Conservation (phyloP, 257 asterid species). For the Linderniella brevidens region DNA sequence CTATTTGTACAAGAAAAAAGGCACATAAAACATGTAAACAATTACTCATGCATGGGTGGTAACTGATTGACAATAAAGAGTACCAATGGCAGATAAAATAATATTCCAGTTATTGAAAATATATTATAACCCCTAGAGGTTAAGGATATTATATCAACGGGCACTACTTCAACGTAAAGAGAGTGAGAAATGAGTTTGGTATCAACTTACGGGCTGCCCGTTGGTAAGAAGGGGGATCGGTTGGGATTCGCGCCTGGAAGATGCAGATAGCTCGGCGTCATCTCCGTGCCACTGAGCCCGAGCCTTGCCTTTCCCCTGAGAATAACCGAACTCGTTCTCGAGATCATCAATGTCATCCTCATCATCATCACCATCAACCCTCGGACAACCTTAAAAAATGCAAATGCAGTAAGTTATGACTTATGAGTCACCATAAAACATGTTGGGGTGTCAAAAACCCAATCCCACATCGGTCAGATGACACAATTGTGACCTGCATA, state of each 20-base stretch:
- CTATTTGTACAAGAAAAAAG: constrained; percentile 14
- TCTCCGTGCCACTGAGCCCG: constrained; percentile 62
- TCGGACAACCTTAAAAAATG: constrained; percentile 39
- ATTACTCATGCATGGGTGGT: background rate
- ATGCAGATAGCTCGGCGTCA: constrained; percentile 48
- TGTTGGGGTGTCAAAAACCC: too few species aligned
- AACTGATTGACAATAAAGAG: background rate
- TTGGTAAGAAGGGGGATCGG: constrained; percentile 61
- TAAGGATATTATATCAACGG: too few species aligned
- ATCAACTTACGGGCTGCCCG: constrained; percentile 40
- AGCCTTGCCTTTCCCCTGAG: constrained; percentile 36
- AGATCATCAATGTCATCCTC: constrained; percentile 55
- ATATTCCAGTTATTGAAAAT: too few species aligned
- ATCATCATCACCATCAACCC: constrained; percentile 77
- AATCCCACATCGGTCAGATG: too few species aligned
- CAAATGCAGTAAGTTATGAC: constrained; percentile 5
- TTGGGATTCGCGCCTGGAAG: constrained; percentile 55
- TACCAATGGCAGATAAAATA: too few species aligned
- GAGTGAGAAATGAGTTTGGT: too few species aligned
- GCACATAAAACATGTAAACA: constrained; percentile 1
- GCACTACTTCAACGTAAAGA: too few species aligned
- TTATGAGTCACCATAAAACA: constrained; percentile 2
- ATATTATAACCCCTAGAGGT: too few species aligned
- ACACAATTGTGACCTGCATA: background rate
- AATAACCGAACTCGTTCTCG: constrained; percentile 53